A percentile compares a stretch with the other conserved stretches of the same genome.
These are phyloP conservation scores for Aspergillus felis DNA, from an alignment of 2,329 filamentous ascomycete genomes.

Conservation along the genomic window DNA sequence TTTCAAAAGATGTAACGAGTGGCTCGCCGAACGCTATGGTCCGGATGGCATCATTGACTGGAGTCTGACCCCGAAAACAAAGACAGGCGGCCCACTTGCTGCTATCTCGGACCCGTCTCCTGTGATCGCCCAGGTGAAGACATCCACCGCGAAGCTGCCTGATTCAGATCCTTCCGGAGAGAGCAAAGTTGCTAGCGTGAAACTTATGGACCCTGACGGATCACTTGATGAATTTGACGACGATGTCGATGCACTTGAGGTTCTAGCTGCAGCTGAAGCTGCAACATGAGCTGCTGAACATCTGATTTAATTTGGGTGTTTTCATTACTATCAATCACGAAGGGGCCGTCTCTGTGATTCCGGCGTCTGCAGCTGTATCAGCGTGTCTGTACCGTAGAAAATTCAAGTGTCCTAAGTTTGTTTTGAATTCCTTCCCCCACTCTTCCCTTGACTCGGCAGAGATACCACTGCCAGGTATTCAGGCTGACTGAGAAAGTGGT, in stretches of 20 bases:
- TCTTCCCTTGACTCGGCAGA: too few species aligned
- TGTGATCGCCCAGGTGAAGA: constrained; percentile 22
- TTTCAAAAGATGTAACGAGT: constrained; percentile 53
- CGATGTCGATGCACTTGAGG: constrained; percentile 42
- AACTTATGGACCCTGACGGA: constrained; percentile 9
- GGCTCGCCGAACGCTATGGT: constrained; percentile 76
- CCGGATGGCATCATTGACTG: constrained; percentile 80
- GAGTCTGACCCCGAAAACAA: constrained; percentile 52
- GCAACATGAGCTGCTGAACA: not conserved
- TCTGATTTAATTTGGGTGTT: not conserved
- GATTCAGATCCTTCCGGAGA: constrained; percentile 3
- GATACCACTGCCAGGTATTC: too few species aligned
- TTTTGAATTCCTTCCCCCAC: too few species aligned
- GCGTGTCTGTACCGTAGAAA: too few species aligned
- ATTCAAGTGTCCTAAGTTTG: too few species aligned
- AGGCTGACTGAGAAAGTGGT: too few species aligned
- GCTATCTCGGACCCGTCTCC: constrained; percentile 12
- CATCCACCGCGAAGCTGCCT: constrained; percentile 7
- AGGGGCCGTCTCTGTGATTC: not conserved
- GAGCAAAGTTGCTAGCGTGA: constrained; percentile 12
- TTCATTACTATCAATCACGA: not conserved
- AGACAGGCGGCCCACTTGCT: constrained; percentile 12
- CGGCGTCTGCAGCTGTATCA: not conserved
- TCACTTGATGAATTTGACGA: constrained; percentile 37
- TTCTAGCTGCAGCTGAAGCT: constrained; percentile 30